Base-by-base conservation (phyloP, 768 basidiomycete species). In the Nidularia pulvinata region DNA sequence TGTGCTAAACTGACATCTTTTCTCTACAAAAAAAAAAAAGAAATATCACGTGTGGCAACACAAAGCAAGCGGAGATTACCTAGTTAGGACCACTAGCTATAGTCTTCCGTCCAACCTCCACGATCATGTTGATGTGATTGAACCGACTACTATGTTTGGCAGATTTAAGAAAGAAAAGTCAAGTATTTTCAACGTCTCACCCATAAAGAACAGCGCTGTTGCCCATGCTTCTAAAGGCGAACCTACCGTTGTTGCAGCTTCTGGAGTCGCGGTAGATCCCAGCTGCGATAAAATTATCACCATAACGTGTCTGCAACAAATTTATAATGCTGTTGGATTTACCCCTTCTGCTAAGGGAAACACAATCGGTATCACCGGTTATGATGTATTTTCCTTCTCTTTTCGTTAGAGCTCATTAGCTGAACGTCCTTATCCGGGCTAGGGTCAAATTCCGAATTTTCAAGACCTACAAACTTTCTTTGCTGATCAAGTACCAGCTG, bases 121-220 rank as follows among this genome's bases (percentile, higher is more conserved):
- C 54, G 68, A 71, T 2, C 84, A 87, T 59, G 60, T 86, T 47
- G 82, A 85, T 47, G 64, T 86, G 33, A 67, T 88, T 25, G 80
- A 84, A 45, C 85, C 86, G 0, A 86, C 86, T 0, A 87, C 83
- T 2, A 74, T 78, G 62, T 88, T 86, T 56, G 71, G 74, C 22
- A 76, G 73, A 47, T 62, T 76, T 46, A 75, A 70, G 52, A 61
- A 63, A 5, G 65, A 75, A 52, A 69, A 55, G 56, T 71, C 73
- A 10, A 77, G 69, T 0, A 50, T 78, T 33, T 63, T 67, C 49
- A 64, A 62, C 7, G 51, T 55, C 0, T 33, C 7, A 16, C 14
- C 30, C 19, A 9, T 16, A 33, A 7, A 13, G 63, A 63, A 51
- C 67, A 64, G 50, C 55, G 65, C 16, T 62, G 14, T 36, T 7